Evolutionary conservation across 176 grass and related monocot genomes (phyloP), one percentile per base, ranked within the genome.

Genomic region (Aegilops sharonensis): DNA sequence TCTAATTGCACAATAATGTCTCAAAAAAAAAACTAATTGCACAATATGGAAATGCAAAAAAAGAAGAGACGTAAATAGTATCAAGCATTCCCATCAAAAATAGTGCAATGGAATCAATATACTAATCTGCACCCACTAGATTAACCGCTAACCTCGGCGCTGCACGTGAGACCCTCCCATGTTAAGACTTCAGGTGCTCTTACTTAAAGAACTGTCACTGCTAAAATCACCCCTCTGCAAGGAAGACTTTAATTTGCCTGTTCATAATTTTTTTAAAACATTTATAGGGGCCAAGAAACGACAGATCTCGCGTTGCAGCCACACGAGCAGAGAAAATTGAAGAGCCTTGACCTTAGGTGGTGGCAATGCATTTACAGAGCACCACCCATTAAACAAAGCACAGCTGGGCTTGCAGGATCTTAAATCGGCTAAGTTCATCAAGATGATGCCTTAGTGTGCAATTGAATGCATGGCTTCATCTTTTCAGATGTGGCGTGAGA

Each of bases 341-440:
- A 88, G 85, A 63, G 69, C 48, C 68, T 84, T 80, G 85, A 81
- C 81, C 75, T 54, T 91, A 84, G 75, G 77, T 91, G 89, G 37
- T 63, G 29, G 56, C 56, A 39, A 39, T 47, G 66, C 47, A 91
- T 75, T 80, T 62, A 84, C 45, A 18, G 45, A 47, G 21, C 57
- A 80, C 24, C 60, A 43, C 35, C 73, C 80, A 61, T 79, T 87
- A 72, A 83, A 59, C 56, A 72, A 72, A 87, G 11, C 39, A 24
- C 24, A 43, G 39, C 42, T 35, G 57, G 5, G 0, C 5, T 74
- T 47, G 72, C 73, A 67, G 34, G 34, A 42, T 65, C 85, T 90
- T 68, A 80, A 80, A 45, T 37, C 74, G 66, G 24, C 27, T 20
- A 68, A 17, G 15, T 54, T 54, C 50, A 27, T 29, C 84, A 83